phyloP scores from a whole-genome alignment of 2,329 filamentous ascomycete genomes.

The Cladorrhinum sp. region DNA sequence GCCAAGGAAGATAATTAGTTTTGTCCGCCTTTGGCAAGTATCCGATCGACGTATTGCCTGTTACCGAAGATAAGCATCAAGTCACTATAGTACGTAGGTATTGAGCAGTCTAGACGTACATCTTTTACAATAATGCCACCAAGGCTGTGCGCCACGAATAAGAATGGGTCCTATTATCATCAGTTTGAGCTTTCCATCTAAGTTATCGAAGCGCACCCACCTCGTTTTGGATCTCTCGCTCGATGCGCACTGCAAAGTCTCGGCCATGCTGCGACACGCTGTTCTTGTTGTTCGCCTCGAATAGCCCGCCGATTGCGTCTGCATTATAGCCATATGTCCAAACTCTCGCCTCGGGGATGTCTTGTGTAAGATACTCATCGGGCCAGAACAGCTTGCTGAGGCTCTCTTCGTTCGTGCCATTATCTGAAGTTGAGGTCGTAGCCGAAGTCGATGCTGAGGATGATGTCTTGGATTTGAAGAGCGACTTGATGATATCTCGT shows the following conservation, averaged over 20 bases:
- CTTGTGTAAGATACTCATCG: conserved; percentile 33
- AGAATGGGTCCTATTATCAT: conserved; percentile 21
- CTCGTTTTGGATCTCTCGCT: conserved; percentile 33
- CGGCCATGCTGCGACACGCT: conserved; percentile 37
- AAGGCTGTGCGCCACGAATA: conserved; percentile 5
- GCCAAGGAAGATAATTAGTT: conserved; percentile 38
- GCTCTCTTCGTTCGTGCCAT: not conserved
- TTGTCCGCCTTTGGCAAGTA: conserved; percentile 27
- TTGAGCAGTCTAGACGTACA: conserved; percentile 1
- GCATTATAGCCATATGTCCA: conserved; percentile 43
- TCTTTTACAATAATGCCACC: conserved; percentile 7
- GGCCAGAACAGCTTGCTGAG: conserved; percentile 34
- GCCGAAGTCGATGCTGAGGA: not conserved
- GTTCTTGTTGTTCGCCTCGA: conserved; percentile 37
- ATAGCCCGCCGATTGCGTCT: conserved; percentile 35
- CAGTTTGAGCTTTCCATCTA: conserved; percentile 3
- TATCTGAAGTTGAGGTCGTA: not conserved
- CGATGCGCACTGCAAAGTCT: conserved; percentile 31
- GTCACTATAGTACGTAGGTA: too few species aligned
- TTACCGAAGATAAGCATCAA: conserved; percentile 2
- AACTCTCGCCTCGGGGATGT: conserved; percentile 36
- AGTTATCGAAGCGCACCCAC: conserved; percentile 1
- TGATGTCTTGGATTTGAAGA: conserved; percentile 7
- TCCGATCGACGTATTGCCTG: not conserved
- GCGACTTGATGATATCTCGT: conserved; percentile 13